These are phyloP conservation scores for Tephrocybe sp. DNA, from an alignment of 768 basidiomycete species.

Conservation along the genomic window DNA sequence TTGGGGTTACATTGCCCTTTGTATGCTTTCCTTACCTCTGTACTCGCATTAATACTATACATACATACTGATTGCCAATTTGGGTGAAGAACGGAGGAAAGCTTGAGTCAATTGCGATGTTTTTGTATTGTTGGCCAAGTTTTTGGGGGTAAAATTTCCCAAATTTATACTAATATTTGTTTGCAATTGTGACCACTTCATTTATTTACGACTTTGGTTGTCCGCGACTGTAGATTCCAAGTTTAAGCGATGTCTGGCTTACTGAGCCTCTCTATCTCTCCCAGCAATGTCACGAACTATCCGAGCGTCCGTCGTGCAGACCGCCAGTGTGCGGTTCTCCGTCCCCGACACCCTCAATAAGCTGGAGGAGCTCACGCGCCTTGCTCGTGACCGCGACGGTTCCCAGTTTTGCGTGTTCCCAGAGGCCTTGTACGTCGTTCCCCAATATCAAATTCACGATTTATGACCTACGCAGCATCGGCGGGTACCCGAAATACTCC, in stretches of 20 bases:
- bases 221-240: too few relatives aligned
- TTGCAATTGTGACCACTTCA: too few relatives aligned
- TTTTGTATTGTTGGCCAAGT: too few relatives aligned
- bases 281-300: conserved; percentile 13
- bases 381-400: conserved; percentile 46
- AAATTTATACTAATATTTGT: too few relatives aligned
- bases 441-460: neutral
- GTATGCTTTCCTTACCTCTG: conserved; percentile 4
- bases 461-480: conserved; percentile 21
- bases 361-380: conserved; percentile 43
- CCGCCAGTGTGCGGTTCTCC: conserved; percentile 46
- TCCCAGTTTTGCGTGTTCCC: conserved; percentile 55
- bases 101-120: too few relatives aligned
- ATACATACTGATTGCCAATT: too few relatives aligned
- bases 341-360: conserved; percentile 48
- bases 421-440: conserved; percentile 47
- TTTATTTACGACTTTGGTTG: too few relatives aligned
- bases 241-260: neutral
- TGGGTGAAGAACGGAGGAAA: too few relatives aligned
- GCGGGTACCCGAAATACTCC: conserved; percentile 62
- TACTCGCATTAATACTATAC: too few relatives aligned
- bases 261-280: neutral
- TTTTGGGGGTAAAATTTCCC: too few relatives aligned
- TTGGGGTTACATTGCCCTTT: neutral
- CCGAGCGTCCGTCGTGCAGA: conserved; percentile 54